A percentile compares a stretch with the other conserved stretches of the same genome.
Evolutionary conservation across 176 grass and related monocot species (phyloP).

Genomic region (Phoenix dactylifera): DNA sequence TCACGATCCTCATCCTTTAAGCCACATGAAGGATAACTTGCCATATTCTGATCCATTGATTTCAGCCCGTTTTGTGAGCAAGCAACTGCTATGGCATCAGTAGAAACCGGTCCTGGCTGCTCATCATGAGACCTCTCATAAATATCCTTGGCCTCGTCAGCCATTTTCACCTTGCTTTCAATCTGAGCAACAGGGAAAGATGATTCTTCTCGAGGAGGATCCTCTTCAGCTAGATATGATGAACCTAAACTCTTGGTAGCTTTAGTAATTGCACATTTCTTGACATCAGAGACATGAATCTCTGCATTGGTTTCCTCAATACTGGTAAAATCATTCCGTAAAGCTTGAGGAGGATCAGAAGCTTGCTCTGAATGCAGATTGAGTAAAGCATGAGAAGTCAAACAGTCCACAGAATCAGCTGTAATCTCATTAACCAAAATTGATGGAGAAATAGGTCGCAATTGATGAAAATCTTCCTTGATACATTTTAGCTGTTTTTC

Average conservation of each 20-base stretch:
- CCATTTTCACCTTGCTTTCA: background rate
- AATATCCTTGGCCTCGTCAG: background rate
- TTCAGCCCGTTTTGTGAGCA: background rate
- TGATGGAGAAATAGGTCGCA: constrained; percentile 23
- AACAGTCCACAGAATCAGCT: constrained; percentile 40
- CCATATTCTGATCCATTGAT: constrained; percentile 3
- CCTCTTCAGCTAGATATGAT: constrained; percentile 8
- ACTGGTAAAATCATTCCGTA: background rate
- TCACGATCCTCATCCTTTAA: background rate
- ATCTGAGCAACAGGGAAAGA: background rate
- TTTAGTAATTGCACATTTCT: background rate
- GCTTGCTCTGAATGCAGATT: background rate
- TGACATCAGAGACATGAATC: background rate
- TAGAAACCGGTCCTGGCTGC: background rate
- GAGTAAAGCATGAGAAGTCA: constrained; percentile 1
- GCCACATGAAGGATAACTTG: background rate
- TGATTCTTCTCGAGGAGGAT: background rate
- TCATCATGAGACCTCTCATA: constrained; percentile 1
- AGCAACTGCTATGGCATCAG: background rate
- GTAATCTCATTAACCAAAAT: constrained; percentile 17
- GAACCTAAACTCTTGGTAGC: background rate
- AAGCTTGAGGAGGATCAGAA: background rate
- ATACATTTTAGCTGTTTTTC: background rate
- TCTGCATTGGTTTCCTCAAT: background rate
- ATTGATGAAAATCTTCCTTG: constrained; percentile 2